Evolutionary conservation across 2,329 filamentous ascomycete genomes (phyloP), one percentile per base, ranked within the genome.

Genomic region (Dactylellina haptotyla): DNA sequence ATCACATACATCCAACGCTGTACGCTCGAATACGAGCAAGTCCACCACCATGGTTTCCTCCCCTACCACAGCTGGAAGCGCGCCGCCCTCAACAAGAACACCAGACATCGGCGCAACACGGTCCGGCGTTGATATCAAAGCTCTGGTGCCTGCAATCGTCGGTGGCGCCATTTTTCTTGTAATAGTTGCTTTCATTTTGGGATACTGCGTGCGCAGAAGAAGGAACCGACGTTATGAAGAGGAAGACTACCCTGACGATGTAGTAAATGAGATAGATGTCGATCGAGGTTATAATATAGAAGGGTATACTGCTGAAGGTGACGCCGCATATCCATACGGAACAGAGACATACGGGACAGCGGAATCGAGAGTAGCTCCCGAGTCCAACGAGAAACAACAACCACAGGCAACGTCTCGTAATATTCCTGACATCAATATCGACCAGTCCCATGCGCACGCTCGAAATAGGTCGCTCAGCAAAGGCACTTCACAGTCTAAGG

Each of bases 401-500:
- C 10, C 56, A 10, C 69, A 66, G 8, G 10, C 46, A 2, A 30
- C 46, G 43, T 48, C 69, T 5, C 61, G 54, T 10, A 34, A 23
- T 54, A 39, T 66, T 10, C 69, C 69, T 43, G 56, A 73, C 45
- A 73, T 73, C 30, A 73, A 66, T 18, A 50, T 73, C 39, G 69
- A 73, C 25, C 39, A 53, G 2, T 66, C 69, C 20, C 69, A 61
- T 50, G 61, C 61, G n/a, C n/a, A n/a, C n/a, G n/a, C n/a, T 43
- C 53, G 69, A 14, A 73, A 48, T 18, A 41, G 69, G 28, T 73
- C 69, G 23, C 39, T 73, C 2, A 73, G 69, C 46, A 73, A 73
- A 66, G 69, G 61, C 10, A 73, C 69, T n/a, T 66, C 69, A 4
- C 69, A 73, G 34, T 73, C 69, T 6, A 73, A 58, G 18, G 69